phyloP scores from a whole-genome alignment of 306 rosid species.

The Inga oerstediana region DNA sequence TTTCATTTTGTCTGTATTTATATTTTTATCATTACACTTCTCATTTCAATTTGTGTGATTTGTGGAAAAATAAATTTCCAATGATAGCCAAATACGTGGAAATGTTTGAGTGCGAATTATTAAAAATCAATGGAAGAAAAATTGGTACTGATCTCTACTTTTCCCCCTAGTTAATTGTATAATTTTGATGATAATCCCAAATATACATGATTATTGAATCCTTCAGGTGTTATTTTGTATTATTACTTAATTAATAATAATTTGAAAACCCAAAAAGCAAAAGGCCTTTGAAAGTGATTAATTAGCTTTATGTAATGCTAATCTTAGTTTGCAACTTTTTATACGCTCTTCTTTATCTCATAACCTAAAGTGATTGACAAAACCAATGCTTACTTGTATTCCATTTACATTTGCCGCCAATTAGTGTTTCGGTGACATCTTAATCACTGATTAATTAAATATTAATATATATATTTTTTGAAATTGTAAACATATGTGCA shows the following conservation, averaged over 20 bases:
- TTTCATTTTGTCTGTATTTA: not conserved
- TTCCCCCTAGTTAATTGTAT: not conserved
- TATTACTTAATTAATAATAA: not conserved
- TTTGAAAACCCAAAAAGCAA: not conserved
- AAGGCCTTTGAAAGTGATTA: slow-evolving; percentile 14
- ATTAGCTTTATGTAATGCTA: not conserved
- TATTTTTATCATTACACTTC: slow-evolving; percentile 35
- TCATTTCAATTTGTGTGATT: slow-evolving; percentile 17
- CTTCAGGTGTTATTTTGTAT: not conserved
- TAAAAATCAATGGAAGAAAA: slow-evolving; percentile 2
- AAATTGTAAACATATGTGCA: too few species aligned
- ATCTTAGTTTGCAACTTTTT: not conserved
- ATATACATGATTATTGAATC: slow-evolving; percentile 6
- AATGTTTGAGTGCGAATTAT: slow-evolving; percentile 13
- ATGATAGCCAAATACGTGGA: slow-evolving; percentile 4
- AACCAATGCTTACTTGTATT: slow-evolving; percentile 14
- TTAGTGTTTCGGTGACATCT: not conserved
- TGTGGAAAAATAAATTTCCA: slow-evolving; percentile 13
- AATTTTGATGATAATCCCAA: slow-evolving; percentile 1
- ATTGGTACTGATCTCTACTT: not conserved
- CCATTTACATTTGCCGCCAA: slow-evolving; percentile 25
- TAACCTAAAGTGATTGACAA: not conserved
- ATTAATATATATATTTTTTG: not conserved
- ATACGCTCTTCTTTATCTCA: not conserved
- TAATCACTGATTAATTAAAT: not conserved